Evolutionary conservation across 2,329 filamentous ascomycete species (phyloP).

Genomic region (Huntiella abstrusa): DNA sequence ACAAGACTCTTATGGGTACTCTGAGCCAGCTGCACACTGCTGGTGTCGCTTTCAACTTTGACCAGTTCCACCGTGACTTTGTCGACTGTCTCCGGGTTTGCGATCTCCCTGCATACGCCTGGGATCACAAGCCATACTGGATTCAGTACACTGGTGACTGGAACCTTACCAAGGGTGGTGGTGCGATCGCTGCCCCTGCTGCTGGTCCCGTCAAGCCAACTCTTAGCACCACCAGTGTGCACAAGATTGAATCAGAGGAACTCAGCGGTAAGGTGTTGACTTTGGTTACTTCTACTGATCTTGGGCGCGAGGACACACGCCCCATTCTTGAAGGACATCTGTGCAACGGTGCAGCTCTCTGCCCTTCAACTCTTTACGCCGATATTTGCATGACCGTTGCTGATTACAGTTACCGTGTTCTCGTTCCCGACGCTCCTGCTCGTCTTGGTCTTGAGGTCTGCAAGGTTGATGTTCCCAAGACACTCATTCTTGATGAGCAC

Average conservation of each 20-base stretch:
- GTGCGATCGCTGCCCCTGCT: slow-evolving; percentile 20
- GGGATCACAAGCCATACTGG: slow-evolving; percentile 57
- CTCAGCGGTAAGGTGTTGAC: slow-evolving; percentile 33
- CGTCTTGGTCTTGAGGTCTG: slow-evolving; percentile 44
- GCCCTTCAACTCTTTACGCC: slow-evolving; percentile 39
- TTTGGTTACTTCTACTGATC: slow-evolving; percentile 45
- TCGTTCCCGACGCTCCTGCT: slow-evolving; percentile 32
- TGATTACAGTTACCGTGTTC: slow-evolving; percentile 43
- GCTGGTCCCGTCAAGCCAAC: slow-evolving; percentile 27
- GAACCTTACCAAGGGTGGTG: slow-evolving; percentile 51
- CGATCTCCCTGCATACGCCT: slow-evolving; percentile 48
- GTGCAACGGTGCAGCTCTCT: slow-evolving; percentile 48
- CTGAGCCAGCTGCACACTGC: slow-evolving; percentile 38
- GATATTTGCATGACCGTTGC: slow-evolving; percentile 47
- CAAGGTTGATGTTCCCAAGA: slow-evolving; percentile 50
- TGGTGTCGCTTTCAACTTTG: slow-evolving; percentile 49
- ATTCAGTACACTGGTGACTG: slow-evolving; percentile 48
- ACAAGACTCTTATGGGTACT: slow-evolving; percentile 41
- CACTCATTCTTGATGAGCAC: slow-evolving; percentile 38
- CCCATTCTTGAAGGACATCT: slow-evolving; percentile 42
- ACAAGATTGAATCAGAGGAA: slow-evolving; percentile 43
- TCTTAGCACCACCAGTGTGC: slow-evolving; percentile 46
- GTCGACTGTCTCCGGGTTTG: slow-evolving; percentile 27
- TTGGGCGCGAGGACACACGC: slow-evolving; percentile 43
- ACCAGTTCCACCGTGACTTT: slow-evolving; percentile 44